Percentiles rank a stretch among this genome's conserved stretches.
phyloP scores from a whole-genome alignment of 306 rosid species.

The Dalbergia oliveri region DNA sequence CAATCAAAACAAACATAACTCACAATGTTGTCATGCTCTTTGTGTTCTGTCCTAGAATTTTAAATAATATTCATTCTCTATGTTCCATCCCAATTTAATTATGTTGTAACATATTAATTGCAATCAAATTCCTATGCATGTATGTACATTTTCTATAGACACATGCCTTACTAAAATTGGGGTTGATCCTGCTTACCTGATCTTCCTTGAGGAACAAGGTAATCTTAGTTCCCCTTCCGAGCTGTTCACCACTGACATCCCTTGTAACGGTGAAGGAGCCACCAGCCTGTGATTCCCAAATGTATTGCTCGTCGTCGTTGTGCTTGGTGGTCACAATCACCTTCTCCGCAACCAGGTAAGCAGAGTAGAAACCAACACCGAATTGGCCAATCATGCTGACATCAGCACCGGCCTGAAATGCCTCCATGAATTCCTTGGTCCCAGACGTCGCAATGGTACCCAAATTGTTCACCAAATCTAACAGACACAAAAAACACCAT shows the following conservation, averaged over 20 bases:
- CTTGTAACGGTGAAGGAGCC: constrained; percentile 72
- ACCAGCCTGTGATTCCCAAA: constrained; percentile 76
- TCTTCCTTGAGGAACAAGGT: constrained; percentile 72
- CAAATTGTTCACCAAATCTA: constrained; percentile 72
- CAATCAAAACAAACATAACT: background rate
- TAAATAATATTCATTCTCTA: too few species aligned
- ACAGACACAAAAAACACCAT: background rate
- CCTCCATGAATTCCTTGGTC: constrained; percentile 76
- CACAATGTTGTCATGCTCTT: too few species aligned
- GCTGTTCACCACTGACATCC: constrained; percentile 61
- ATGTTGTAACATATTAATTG: background rate
- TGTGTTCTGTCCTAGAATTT: too few species aligned
- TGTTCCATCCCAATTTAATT: too few species aligned
- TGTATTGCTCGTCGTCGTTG: constrained; percentile 72
- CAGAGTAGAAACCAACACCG: constrained; percentile 71
- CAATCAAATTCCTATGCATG: too few species aligned
- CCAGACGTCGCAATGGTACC: constrained; percentile 72
- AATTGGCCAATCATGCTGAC: constrained; percentile 79
- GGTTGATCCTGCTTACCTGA: constrained; percentile 48
- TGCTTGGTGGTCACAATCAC: constrained; percentile 71
- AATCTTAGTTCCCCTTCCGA: constrained; percentile 73
- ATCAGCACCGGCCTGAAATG: constrained; percentile 69
- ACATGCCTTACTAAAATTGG: too few species aligned
- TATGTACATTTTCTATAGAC: too few species aligned
- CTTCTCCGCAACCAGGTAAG: constrained; percentile 68